Percentiles rank a stretch among this genome's conserved stretches.
These are phyloP conservation scores for Hanseniaspora clermontiae DNA, from an alignment of 805 yeast genomes.

Conservation along the genomic window DNA sequence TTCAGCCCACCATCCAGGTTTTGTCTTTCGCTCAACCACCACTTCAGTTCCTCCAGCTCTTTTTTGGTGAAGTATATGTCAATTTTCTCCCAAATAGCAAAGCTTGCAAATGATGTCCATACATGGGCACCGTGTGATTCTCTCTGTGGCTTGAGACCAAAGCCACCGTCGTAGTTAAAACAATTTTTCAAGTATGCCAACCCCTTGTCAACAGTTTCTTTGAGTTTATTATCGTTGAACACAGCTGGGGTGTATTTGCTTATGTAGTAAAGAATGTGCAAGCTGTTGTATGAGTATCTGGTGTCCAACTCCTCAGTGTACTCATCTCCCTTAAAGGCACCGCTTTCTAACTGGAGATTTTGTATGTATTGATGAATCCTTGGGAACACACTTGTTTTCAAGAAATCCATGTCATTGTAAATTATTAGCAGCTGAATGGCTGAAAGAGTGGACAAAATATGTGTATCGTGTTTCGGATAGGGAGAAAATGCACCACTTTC, in stretches of 20 bases:
- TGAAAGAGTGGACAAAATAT: slow-evolving; percentile 68
- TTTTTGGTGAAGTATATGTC: slow-evolving; percentile 32
- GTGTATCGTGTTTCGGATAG: slow-evolving; percentile 80
- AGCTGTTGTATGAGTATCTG: slow-evolving; percentile 72
- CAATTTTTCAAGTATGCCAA: slow-evolving; percentile 54
- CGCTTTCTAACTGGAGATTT: slow-evolving; percentile 33
- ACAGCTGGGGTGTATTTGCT: not conserved
- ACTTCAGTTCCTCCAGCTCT: slow-evolving; percentile 39
- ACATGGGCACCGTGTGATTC: slow-evolving; percentile 92
- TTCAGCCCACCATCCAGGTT: slow-evolving; percentile 77
- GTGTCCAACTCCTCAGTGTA: slow-evolving; percentile 83
- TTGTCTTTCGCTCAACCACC: slow-evolving; percentile 92
- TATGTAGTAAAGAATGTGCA: slow-evolving; percentile 46
- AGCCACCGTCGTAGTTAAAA: slow-evolving; percentile 90
- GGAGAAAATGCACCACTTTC: slow-evolving; percentile 76
- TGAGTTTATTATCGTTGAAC: slow-evolving; percentile 17
- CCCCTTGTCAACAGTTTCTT: slow-evolving; percentile 48
- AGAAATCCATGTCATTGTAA: slow-evolving; percentile 43
- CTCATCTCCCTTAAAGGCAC: slow-evolving; percentile 78
- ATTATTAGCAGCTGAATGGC: slow-evolving; percentile 70
- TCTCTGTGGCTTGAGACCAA: slow-evolving; percentile 86
- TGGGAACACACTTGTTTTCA: slow-evolving; percentile 26
- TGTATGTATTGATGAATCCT: slow-evolving; percentile 30
- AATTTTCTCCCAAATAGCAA: slow-evolving; percentile 53
- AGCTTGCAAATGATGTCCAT: slow-evolving; percentile 71